Conservation (phyloP, 331 rosid genomes). For the Saraca asoca region DNA sequence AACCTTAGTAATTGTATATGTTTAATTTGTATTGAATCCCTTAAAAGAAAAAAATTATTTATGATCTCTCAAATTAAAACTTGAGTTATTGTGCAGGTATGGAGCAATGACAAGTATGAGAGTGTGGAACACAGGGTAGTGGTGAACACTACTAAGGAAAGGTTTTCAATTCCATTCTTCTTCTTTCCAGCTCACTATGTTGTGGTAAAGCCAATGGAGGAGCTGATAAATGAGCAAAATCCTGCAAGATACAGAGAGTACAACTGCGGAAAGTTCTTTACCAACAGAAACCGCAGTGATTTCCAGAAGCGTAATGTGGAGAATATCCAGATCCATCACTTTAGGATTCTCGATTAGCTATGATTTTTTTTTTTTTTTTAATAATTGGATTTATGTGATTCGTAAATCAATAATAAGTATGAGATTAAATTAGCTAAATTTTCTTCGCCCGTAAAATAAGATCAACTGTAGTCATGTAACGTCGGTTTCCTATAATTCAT, state of each 20-base stretch:
- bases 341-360: conserved; percentile 43
- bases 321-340: conserved; percentile 74
- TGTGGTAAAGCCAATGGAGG: conserved; percentile 72
- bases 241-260: conserved; percentile 66
- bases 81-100: conserved; percentile 58
- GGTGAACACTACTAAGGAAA: conserved; percentile 63
- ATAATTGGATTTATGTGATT: too few relatives aligned
- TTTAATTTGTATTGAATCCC: too few relatives aligned
- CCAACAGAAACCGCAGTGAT: conserved; percentile 67
- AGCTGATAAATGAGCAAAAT: conserved; percentile 48
- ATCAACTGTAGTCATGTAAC: too few relatives aligned
- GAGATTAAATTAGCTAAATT: too few relatives aligned
- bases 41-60: too few relatives aligned
- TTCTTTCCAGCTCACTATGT: conserved; percentile 57
- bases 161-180: conserved; percentile 80
- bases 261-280: conserved; percentile 69
- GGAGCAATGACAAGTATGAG: conserved; percentile 86
- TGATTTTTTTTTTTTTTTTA: too few relatives aligned
- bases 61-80: too few relatives aligned
- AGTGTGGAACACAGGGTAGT: conserved; percentile 89
- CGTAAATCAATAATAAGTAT: too few relatives aligned
- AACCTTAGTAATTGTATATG: background rate
- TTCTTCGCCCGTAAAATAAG: too few relatives aligned
- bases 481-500: too few relatives aligned
- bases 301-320: conserved; percentile 68